These are phyloP conservation scores for Gypsophila paniculata DNA, from an alignment of 179 eudicot species.

Conservation along the genomic window DNA sequence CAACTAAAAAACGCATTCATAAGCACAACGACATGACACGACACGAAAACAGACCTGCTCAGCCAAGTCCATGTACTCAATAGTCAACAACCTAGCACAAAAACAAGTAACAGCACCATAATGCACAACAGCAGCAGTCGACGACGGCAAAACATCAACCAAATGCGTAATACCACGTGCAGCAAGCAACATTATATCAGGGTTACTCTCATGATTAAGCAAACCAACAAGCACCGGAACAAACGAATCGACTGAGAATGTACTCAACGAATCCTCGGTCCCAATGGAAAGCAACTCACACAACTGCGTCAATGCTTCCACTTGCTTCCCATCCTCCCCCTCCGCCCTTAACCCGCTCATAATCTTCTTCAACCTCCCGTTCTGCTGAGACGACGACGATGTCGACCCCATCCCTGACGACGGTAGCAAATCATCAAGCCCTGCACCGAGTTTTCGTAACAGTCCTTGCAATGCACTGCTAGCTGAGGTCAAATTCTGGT, in stretches of 20 bases:
- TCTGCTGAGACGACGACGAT: conserved; percentile 92
- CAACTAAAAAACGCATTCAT: too few species aligned
- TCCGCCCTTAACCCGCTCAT: conserved; percentile 77
- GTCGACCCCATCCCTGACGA: conserved; percentile 74
- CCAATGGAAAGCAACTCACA: conserved; percentile 92
- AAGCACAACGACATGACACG: too few species aligned
- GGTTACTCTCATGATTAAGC: conserved; percentile 86
- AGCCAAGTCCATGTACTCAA: conserved; percentile 99
- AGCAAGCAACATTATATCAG: conserved; percentile 97
- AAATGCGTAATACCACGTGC: conserved; percentile 89
- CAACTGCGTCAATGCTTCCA: conserved; percentile 90
- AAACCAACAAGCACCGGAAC: conserved; percentile 91
- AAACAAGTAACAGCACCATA: conserved; percentile 92
- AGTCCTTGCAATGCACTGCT: conserved; percentile 95
- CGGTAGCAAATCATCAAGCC: conserved; percentile 85
- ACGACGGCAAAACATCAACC: conserved; percentile 91
- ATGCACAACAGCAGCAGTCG: conserved; percentile 93
- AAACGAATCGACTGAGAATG: conserved; percentile 86
- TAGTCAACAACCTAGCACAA: conserved; percentile 84
- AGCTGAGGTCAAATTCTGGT: conserved; percentile 86
- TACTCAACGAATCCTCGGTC: conserved; percentile 85
- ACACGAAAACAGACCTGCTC: too few species aligned
- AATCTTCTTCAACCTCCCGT: conserved; percentile 81
- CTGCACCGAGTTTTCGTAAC: conserved; percentile 85
- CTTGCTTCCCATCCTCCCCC: conserved; percentile 94